Evolutionary conservation across 1,139 yeast species (phyloP), one percentile per base, ranked within the genome.

Genomic region (Pichia sp.): DNA sequence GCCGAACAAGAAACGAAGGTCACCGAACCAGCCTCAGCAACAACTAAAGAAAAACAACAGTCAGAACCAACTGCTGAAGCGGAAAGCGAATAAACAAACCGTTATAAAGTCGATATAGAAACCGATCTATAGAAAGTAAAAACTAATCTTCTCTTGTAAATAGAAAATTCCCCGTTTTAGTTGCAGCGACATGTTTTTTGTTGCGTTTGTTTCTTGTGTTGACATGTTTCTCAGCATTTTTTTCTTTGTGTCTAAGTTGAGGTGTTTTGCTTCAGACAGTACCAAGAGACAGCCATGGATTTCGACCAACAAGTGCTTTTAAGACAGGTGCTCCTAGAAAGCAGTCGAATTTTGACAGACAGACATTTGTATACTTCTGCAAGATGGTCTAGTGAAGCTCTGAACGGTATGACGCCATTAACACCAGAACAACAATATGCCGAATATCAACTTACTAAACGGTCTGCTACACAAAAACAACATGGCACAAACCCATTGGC

Each of bases 311-410:
- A 41, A 13, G 32, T 37, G 2, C 20, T 33, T 11, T 21, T 48
- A 2, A 39, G 40, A n/a, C 35, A 35, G 19, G 39, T 37, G 4
- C 26, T 48, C 8, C 22, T 47, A 9, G 47, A 48, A 15, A 48
- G 50, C 16, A 27, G 31, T 10, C 24, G 20, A 6, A 23, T 41
- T 4, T 30, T 48, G 5, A 33, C 29, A 4, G 49, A 46, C 4
- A 30, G 48, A 21, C 48, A 48, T 24, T 35, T 48, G 4, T 31
- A 39, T 18, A 35, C 33, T 9, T 43, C 48, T 3, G 41, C 48
- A n/a, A 42, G 44, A 39, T 48, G 50, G 50, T 46, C 49, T 6
- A 39, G 45, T 26, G 50, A 48, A 31, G 50, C 50, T 3, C 31
- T 48, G 16, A 46, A 48, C 28, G 50, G 49, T 10, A 41, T 48